Evolutionary conservation across 768 basidiomycete species (phyloP).

Genomic region (Lyophyllum decastes): DNA sequence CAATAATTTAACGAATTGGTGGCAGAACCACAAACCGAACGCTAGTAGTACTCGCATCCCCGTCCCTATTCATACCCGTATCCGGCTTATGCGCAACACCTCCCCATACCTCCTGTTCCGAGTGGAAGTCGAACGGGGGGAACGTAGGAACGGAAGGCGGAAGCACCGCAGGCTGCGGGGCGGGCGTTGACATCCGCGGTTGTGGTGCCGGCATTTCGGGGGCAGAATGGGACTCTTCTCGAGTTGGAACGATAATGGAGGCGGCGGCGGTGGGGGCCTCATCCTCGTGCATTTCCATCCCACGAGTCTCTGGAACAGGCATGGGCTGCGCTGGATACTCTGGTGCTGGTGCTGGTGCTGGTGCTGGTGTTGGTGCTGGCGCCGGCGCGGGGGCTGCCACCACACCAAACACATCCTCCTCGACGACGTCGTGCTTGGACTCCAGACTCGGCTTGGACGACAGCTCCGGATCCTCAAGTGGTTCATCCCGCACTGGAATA

Average conservation of each 20-base stretch:
- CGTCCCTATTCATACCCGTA: conserved; percentile 5
- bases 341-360: neutral
- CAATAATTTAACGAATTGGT: neutral
- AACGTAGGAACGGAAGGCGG: neutral
- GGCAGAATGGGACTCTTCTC: neutral
- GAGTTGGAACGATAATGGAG: neutral
- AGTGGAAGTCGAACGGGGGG: conserved; percentile 11
- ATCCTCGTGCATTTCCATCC: neutral
- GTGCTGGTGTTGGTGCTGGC: neutral
- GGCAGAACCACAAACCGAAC: conserved; percentile 7
- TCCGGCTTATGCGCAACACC: neutral
- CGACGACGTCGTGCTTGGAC: neutral
- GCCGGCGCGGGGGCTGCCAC: no score
- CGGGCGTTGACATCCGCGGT: conserved; percentile 1
- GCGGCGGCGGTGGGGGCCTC: neutral
- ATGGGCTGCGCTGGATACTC: neutral
- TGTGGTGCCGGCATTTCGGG: conserved; percentile 7
- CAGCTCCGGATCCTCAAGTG: neutral
- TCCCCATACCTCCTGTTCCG: conserved; percentile 21
- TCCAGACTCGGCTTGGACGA: neutral
- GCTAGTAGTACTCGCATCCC: conserved; percentile 12
- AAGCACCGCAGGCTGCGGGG: conserved; percentile 8
- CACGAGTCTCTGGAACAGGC: neutral
- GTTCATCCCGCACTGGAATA: conserved; percentile 9
- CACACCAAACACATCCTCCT: conserved; percentile 1